These are phyloP conservation scores for Aspergillus piperis DNA, from an alignment of 2,329 filamentous ascomycete genomes.

Conservation along the genomic window DNA sequence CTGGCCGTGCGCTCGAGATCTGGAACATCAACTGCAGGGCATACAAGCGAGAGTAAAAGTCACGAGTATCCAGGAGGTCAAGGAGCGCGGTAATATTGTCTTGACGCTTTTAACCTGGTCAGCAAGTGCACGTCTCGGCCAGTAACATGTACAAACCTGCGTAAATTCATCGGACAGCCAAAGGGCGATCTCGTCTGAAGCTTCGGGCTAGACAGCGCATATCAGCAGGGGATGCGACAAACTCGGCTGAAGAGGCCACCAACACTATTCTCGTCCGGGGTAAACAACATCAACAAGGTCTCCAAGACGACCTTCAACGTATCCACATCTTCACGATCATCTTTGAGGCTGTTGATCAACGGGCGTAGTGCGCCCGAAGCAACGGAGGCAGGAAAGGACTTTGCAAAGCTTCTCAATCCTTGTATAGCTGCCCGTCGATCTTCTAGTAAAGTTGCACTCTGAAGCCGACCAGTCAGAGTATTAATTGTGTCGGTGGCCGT, in stretches of 20 bases:
- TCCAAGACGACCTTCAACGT: slow-evolving; percentile 94
- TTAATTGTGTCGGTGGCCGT: slow-evolving; percentile 93
- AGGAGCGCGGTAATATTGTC: slow-evolving; percentile 92
- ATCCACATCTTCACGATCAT: slow-evolving; percentile 92
- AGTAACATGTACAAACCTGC: slow-evolving; percentile 57
- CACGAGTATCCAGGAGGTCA: slow-evolving; percentile 80
- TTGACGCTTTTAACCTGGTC: slow-evolving; percentile 67
- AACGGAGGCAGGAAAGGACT: slow-evolving; percentile 93
- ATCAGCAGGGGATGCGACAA: slow-evolving; percentile 23
- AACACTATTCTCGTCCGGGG: slow-evolving; percentile 63
- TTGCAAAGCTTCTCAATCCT: slow-evolving; percentile 91
- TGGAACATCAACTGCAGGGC: slow-evolving; percentile 85
- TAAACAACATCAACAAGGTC: slow-evolving; percentile 91
- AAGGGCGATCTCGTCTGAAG: slow-evolving; percentile 90
- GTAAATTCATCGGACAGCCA: slow-evolving; percentile 99
- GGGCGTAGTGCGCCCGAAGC: slow-evolving; percentile 88
- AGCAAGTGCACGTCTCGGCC: slow-evolving; percentile 37
- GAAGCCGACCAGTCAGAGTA: slow-evolving; percentile 80
- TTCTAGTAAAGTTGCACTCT: slow-evolving; percentile 87
- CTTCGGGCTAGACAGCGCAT: slow-evolving; percentile 67
- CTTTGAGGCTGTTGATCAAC: slow-evolving; percentile 79
- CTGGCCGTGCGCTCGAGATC: slow-evolving; percentile 80
- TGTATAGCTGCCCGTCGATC: slow-evolving; percentile 92
- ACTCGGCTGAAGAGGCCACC: slow-evolving; percentile 30
- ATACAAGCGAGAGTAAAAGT: slow-evolving; percentile 91